Conservation (phyloP, 345 rosid genomes). For the Erodium maritimum region DNA sequence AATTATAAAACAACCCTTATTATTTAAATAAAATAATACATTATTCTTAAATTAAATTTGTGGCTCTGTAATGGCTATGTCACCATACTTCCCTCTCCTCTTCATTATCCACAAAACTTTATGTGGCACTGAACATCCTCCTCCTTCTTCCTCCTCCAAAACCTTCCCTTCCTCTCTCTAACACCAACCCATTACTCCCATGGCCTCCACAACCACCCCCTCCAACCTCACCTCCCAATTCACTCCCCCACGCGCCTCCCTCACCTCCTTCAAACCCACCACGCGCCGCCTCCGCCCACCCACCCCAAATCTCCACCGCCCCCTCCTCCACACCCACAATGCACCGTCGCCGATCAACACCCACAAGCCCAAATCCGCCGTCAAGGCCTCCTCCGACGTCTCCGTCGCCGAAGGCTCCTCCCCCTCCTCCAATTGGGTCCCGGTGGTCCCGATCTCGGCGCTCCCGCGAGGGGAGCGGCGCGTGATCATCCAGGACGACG, state of each 20-base stretch:
- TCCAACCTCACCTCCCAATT: background rate
- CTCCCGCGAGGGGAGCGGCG: conserved; percentile 86
- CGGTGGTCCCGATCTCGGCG: conserved; percentile 79
- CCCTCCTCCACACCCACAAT: background rate
- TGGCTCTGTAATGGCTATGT: background rate
- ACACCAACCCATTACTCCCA: background rate
- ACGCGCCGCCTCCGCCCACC: background rate
- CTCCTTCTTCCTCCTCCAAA: background rate
- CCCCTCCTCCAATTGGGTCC: conserved; percentile 46
- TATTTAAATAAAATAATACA: no score
- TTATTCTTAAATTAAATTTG: no score
- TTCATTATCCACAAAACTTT: background rate
- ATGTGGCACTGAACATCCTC: background rate
- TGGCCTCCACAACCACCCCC: background rate
- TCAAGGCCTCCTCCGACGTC: background rate
- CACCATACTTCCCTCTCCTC: background rate
- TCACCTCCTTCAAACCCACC: no score
- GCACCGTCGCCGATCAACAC: background rate
- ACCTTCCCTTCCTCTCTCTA: background rate
- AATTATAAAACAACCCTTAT: no score
- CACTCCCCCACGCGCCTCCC: background rate
- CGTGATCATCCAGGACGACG: conserved; percentile 73
- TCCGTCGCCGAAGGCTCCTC: background rate
- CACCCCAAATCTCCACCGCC: background rate
- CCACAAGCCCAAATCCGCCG: background rate